Evolutionary conservation across 129 eudicot genomes (phyloP), one percentile per base, ranked within the genome.

Genomic region (Mikania micrantha): DNA sequence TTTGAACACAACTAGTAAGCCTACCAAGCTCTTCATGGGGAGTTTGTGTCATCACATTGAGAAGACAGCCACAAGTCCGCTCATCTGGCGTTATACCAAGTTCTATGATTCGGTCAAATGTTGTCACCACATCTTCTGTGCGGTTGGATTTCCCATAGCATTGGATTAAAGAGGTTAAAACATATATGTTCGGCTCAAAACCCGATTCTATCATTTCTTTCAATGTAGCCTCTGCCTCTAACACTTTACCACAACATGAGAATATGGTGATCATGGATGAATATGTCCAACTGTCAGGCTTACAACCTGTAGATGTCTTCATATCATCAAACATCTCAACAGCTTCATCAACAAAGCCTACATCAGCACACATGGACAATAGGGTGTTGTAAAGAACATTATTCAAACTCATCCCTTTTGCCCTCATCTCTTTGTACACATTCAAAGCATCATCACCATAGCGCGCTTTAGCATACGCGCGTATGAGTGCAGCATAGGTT

Each of bases 91-190:
- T 70, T 56, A 93, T 82, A 19, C 81, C 86, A 32, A 80, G 82
- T 50, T 82, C 87, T 10, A 77, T 24, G 44, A 86, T 62, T 66
- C 69, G 62, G 79, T 88, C 72, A 74, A 88, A 84, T 4, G 93
- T 86, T 74, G 70, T 79, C 29, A 93, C 90, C 8, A 89, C 96
- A 59, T 86, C 95, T 68, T 86, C 92, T 27, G 79, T 79, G 0
- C 77, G 86, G 68, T 79, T 81, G 15, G 95, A 86, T 80, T 86
- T 93, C 50, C 99, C 99, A 39, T 93, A 93, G 78, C 96, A 89
- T 74, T 93, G 96, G 25, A 93, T 83, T 29, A 93, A 47, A 42
- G 99, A 93, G 36, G 99, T 93, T 6, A 85, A 69, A 28, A 93
- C 81, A 62, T 80, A 79, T 71, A 93, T 77, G 75, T 84, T 87